phyloP scores from a whole-genome alignment of 805 yeast species.

The Sungouiella blattae region DNA sequence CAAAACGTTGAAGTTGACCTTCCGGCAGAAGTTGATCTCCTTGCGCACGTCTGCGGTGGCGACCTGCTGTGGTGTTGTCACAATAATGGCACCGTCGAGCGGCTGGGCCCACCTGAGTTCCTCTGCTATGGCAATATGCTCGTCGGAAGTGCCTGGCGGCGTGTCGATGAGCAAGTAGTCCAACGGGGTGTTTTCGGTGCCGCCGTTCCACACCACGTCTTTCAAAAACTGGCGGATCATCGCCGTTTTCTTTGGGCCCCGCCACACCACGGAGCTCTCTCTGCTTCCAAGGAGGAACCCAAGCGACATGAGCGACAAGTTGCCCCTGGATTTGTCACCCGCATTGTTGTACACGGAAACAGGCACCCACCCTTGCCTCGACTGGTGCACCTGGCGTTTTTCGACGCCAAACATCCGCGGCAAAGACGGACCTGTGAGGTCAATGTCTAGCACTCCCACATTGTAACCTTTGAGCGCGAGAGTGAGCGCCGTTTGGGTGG shows the following conservation, averaged over 20 bases:
- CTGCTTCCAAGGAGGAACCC: constrained; percentile 84
- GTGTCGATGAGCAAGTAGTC: constrained; percentile 87
- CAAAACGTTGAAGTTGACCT: constrained; percentile 72
- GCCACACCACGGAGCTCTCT: constrained; percentile 93
- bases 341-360: constrained; percentile 41
- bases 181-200: constrained; percentile 45
- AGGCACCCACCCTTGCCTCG: constrained; percentile 88
- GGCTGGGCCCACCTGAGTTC: constrained; percentile 69
- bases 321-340: constrained; percentile 26
- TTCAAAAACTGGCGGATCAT: constrained; percentile 91
- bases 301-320: constrained; percentile 71
- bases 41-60: constrained; percentile 93
- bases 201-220: constrained; percentile 80
- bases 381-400: constrained; percentile 71
- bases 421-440: constrained; percentile 92
- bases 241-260: constrained; percentile 98
- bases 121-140: constrained; percentile 95
- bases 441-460: constrained; percentile 95
- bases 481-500: constrained; percentile 89
- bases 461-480: constrained; percentile 64
- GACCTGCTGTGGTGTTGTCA: constrained; percentile 93
- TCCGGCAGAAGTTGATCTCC: constrained; percentile 87
- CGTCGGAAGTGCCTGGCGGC: constrained; percentile 99
- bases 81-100: constrained; percentile 85
- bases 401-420: constrained; percentile 97